Conservation (phyloP, 306 rosid genomes). For the Citrullus amarus region DNA sequence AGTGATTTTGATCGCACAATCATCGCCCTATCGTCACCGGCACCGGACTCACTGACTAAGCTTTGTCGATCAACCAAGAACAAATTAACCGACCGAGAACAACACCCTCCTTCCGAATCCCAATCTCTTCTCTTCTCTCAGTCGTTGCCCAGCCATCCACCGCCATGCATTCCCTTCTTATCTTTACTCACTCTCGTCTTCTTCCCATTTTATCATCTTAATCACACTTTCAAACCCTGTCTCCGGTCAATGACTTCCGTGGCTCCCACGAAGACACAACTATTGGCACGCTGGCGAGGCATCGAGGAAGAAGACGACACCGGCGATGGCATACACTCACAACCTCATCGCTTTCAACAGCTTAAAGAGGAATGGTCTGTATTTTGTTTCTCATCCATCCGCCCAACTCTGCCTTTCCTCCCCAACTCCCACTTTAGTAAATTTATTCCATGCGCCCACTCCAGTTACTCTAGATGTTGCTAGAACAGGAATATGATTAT, state of each 20-base stretch:
- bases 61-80: not conserved
- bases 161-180: not conserved
- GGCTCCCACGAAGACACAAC: slow-evolving; percentile 30
- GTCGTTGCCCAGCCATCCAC: not conserved
- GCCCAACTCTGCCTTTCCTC: not conserved
- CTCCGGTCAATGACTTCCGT: slow-evolving; percentile 26
- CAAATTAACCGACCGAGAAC: not conserved
- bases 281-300: slow-evolving; percentile 61
- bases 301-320: slow-evolving; percentile 59
- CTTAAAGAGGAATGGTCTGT: slow-evolving; percentile 63
- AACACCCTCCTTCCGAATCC: not conserved
- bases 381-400: not conserved
- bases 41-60: not conserved
- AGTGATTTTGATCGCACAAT: not conserved
- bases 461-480: not conserved
- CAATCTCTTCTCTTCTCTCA: not conserved
- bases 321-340: slow-evolving; percentile 25
- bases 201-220: not conserved
- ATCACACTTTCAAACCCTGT: not conserved
- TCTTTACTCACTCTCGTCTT: not conserved
- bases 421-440: not conserved
- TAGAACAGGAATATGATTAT: not conserved
- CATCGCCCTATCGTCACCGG: not conserved
- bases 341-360: slow-evolving; percentile 38
- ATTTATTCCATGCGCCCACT: not conserved